Conservation (phyloP, 2,329 filamentous ascomycete species). For the Exophiala spinifera region DNA sequence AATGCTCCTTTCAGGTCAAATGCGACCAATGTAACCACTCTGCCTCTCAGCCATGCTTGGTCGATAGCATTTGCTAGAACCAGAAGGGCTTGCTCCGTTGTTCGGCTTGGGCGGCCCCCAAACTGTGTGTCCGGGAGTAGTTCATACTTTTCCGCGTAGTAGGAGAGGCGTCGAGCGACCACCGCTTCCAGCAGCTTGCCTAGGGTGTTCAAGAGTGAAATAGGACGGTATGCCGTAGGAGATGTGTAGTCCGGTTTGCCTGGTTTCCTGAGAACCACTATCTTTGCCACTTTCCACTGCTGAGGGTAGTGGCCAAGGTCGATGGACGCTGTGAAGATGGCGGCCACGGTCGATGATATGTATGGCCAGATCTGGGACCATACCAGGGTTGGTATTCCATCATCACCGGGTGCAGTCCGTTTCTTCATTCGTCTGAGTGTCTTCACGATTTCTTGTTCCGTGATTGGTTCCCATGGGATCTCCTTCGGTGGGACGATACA, state of each 20-base stretch:
- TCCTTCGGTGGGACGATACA: conserved; percentile 2
- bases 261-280: conserved; percentile 25
- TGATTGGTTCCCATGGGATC: conserved; percentile 24
- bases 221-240: conserved; percentile 30
- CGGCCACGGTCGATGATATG: conserved; percentile 3
- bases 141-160: conserved; percentile 21
- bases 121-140: conserved; percentile 30
- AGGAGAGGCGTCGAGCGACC: conserved; percentile 25
- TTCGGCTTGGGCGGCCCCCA: conserved; percentile 24
- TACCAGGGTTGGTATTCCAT: conserved; percentile 25
- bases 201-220: conserved; percentile 29
- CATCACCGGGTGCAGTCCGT: conserved; percentile 22
- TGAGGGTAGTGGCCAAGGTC: conserved; percentile 25
- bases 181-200: conserved; percentile 26
- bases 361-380: conserved; percentile 11
- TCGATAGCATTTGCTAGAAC: conserved; percentile 26
- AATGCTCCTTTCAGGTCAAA: background rate
- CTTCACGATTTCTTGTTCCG: conserved; percentile 21
- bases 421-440: conserved; percentile 21
- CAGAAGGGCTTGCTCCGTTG: conserved; percentile 29
- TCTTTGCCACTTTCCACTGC: conserved; percentile 18
- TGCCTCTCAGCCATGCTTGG: conserved; percentile 17
- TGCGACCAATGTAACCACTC: conserved; percentile 21
- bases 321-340: conserved; percentile 21
- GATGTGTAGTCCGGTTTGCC: conserved; percentile 30